Evolutionary conservation across 129 eudicot species (phyloP).

Genomic region (Flaveria sonorensis): DNA sequence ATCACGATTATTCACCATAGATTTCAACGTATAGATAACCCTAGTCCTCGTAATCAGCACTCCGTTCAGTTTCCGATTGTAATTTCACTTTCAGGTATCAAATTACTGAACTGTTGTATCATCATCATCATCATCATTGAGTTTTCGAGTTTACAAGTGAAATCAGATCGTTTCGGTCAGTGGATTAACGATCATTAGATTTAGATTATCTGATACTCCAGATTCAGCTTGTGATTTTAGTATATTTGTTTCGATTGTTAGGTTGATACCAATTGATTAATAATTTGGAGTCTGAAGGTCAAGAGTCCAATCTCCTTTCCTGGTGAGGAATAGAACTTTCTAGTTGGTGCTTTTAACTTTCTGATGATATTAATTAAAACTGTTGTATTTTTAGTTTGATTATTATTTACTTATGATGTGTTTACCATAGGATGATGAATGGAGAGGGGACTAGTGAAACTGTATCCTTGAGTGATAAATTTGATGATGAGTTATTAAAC

Average conservation of each 20-base stretch:
- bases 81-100: conserved; percentile 17
- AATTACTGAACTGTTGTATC: neutral
- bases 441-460: conserved; percentile 52
- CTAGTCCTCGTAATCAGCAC: conserved; percentile 20
- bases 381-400: neutral
- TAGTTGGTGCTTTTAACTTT: neutral
- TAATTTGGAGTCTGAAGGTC: conserved; percentile 26
- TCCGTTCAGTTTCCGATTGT: conserved; percentile 19
- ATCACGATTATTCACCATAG: conserved; percentile 8
- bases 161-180: conserved; percentile 19
- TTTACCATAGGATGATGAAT: conserved; percentile 50
- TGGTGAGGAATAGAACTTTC: conserved; percentile 16
- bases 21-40: conserved; percentile 17
- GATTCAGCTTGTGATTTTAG: conserved; percentile 26
- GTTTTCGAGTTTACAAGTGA: neutral
- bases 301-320: conserved; percentile 22
- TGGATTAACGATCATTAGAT: conserved; percentile 6
- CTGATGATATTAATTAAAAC: conserved; percentile 3
- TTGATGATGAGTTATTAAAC: conserved; percentile 35
- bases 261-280: neutral
- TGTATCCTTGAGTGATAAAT: conserved; percentile 43
- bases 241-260: neutral
- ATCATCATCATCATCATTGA: neutral
- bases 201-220: conserved; percentile 12
- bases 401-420: conserved; percentile 2